Base-by-base conservation (phyloP, 768 basidiomycete genomes). In the Phaffia tasmanica region DNA sequence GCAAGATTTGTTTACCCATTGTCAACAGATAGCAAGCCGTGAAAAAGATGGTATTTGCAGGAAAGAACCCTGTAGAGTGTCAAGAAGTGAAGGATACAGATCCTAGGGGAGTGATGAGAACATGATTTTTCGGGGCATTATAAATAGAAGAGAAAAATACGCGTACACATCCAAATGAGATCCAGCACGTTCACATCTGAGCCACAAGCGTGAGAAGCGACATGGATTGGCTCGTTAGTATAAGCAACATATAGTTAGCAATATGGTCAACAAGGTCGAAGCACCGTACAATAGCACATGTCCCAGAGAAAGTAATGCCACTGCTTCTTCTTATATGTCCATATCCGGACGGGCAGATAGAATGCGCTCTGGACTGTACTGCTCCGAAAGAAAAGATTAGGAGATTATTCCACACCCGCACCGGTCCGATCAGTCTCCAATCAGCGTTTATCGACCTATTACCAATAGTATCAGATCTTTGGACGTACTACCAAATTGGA, bases 21-120 rank as follows among this genome's bases (percentile, higher is more conserved):
- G 90, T 88, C 29, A 98, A 81, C 70, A 89, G 88, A 73, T 95
- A 98, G 73, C 89, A 93, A 4, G 92, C 89, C 59, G 89, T 83
- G 77, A 94, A 97, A 21, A 98, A 81, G 2, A 83, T 79, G 7
- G 86, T 79, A 65, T 82, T 90, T 5, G 80, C 78, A 0, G 95
- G 94, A 69, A 94, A 78, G 55, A 90, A 71, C 93, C 35, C 35
- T 42, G 35, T 5, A 11, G 11, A 42, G 35, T 11, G 11, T 42
- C 35, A 11, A 42, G 35, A 11, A 42, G 35, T 42, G 35, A 42
- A 5, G 11, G 35, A 11, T 42, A 42, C 11, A 42, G 35, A 42
- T 42, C 35, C 11, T 42, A 42, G 11, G 11, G 35, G 35, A n/a
- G 35, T 42, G 35, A 11, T 42, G 35, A 42, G 35, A 42, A 42